A percentile compares a stretch with the other conserved stretches of the same genome.
phyloP scores from a whole-genome alignment of 1,284 basidiomycete genomes.

The Inonotus hispidus region DNA sequence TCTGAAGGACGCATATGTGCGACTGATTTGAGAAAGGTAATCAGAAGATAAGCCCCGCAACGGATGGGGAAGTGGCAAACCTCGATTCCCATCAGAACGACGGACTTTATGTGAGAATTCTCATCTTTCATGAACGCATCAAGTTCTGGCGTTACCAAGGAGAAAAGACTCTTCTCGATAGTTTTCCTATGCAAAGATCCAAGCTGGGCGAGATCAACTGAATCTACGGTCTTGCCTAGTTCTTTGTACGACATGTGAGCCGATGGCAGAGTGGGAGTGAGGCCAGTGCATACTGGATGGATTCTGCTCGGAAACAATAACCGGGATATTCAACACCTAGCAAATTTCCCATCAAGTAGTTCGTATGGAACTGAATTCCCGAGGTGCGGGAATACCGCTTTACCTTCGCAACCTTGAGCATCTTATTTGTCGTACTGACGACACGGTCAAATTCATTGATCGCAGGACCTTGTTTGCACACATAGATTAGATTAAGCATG shows the following conservation, averaged over 20 bases:
- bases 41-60: background rate
- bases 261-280: background rate
- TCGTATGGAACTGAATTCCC: background rate
- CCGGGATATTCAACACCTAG: conserved; percentile 62
- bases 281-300: conserved; percentile 49
- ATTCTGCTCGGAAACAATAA: conserved; percentile 83
- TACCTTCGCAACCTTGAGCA: conserved; percentile 74
- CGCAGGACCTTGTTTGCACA: conserved; percentile 33
- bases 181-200: conserved; percentile 53
- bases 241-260: conserved; percentile 36
- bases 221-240: conserved; percentile 66
- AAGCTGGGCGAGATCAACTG: conserved; percentile 55
- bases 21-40: conserved; percentile 41
- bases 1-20: conserved; percentile 88
- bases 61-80: conserved; percentile 32
- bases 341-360: background rate
- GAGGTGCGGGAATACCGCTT: conserved; percentile 5
- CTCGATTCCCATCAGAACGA: conserved; percentile 86
- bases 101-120: conserved; percentile 45
- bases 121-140: conserved; percentile 40
- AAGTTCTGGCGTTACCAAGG: conserved; percentile 75
- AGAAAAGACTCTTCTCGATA: conserved; percentile 74
- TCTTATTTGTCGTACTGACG: conserved; percentile 62
- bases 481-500: background rate
- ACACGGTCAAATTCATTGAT: conserved; percentile 72